These are phyloP conservation scores for Pseudoneurospora amorphoporcata DNA, from an alignment of 495 filamentous ascomycete species.

Conservation along the genomic window DNA sequence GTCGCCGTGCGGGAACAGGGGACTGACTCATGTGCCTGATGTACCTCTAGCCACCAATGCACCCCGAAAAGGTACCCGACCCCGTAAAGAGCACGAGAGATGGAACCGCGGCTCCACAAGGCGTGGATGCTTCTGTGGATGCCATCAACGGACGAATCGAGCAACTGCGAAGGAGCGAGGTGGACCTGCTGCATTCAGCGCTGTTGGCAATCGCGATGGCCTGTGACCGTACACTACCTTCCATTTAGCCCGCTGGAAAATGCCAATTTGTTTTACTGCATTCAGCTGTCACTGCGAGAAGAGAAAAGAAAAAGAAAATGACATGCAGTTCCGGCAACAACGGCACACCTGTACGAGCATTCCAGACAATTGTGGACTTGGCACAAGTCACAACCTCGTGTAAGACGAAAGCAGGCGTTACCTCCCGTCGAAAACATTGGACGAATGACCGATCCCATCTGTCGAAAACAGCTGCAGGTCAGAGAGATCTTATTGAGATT, in stretches of 20 bases:
- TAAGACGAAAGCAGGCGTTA: neutral
- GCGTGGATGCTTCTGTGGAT: neutral
- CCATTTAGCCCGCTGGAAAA: neutral
- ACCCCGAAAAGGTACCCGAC: neutral
- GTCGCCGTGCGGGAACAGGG: neutral
- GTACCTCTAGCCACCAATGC: neutral
- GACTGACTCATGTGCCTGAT: neutral
- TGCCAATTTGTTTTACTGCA: too few species aligned
- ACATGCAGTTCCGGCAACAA: neutral
- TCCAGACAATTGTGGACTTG: too few species aligned
- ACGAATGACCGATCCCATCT: neutral
- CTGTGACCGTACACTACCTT: neutral
- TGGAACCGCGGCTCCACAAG: neutral
- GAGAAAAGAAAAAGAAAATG: neutral
- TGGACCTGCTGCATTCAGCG: neutral
- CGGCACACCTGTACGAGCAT: neutral
- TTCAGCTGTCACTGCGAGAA: neutral
- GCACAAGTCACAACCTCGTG: neutral
- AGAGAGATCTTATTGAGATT: neutral
- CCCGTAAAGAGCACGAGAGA: neutral
- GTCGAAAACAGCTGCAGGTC: neutral
- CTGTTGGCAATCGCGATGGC: neutral
- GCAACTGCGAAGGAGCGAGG: neutral
- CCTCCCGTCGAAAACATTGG: neutral
- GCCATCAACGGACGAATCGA: neutral